phyloP scores from a whole-genome alignment of 495 filamentous ascomycete species.

The Penicillium pancosmium region DNA sequence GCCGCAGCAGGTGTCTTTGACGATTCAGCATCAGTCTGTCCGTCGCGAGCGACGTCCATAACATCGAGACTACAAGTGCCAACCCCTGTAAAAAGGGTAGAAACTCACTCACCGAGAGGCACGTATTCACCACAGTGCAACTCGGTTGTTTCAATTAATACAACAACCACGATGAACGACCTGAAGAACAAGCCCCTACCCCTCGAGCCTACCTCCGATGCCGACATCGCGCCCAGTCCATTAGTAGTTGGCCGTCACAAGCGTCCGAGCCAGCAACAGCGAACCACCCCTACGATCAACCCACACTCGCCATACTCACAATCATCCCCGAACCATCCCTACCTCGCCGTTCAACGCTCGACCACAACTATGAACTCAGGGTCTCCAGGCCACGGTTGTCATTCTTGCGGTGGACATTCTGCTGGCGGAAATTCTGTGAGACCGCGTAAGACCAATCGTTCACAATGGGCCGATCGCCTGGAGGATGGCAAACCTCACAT shows the following conservation, averaged over 20 bases:
- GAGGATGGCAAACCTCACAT: constrained; percentile 11
- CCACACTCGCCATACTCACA: background rate
- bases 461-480: constrained; percentile 7
- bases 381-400: constrained; percentile 1
- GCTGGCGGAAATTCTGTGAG: background rate
- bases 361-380: background rate
- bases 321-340: background rate
- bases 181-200: constrained; percentile 54
- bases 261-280: background rate
- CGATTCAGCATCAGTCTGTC: constrained; percentile 21
- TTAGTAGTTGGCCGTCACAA: constrained; percentile 27
- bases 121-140: background rate
- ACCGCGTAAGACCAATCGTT: background rate
- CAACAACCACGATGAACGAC: constrained; percentile 21
- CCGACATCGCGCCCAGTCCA: constrained; percentile 37
- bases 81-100: background rate
- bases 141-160: constrained; percentile 18
- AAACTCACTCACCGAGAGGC: background rate
- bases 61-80: background rate
- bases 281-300: background rate
- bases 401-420: constrained; percentile 5
- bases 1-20: constrained; percentile 48
- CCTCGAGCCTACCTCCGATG: constrained; percentile 45
- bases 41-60: constrained; percentile 6
- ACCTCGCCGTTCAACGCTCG: background rate